Evolutionary conservation across 1,139 yeast genomes (phyloP), one percentile per base, ranked within the genome.

Genomic region (Geotrichum candidum): DNA sequence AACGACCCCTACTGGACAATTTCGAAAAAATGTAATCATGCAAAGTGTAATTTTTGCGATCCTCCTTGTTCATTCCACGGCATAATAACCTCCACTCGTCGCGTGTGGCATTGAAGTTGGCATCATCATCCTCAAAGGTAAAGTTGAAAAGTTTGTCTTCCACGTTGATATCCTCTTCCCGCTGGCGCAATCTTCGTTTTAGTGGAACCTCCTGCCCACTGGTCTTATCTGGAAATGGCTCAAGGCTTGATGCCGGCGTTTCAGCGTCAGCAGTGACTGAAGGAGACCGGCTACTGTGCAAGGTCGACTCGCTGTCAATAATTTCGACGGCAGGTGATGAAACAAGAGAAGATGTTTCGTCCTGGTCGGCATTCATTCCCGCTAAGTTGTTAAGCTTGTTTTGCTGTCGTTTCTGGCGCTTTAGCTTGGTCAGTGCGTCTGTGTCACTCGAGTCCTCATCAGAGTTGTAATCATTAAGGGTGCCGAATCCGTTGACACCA

Each of bases 361-460:
- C 52, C 27, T 15, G 35, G 10, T 48, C 58, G 18, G 29, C 29
- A 15, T 29, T 22, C 15, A 22, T 31, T 9, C 23, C 58, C 56
- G 23, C 53, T 56, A 23, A 66, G 56, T 18, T 62, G 64, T 25
- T 65, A 62, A 63, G 29, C 72, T 63, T 79, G 81, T 52, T 31
- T 18, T 25, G 23, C 27, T 33, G 53, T 22, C 51, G 51, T 22
- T 45, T 53, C 56, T 46, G 56, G 58, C n/a, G 56, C 61, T 13
- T 62, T 63, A 46, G 51, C 53, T 29, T 65, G 58, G 51, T 62
- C 56, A 51, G 65, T 15, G 50, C 55, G n/a, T 63, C 66, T 38
- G 38, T 54, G 51, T 64, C 63, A 23, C 56, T 51, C 4, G 59
- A 64, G 22, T 54, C 57, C 10, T 57, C 56, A 6, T 54, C 56